Evolutionary conservation across 2,329 filamentous ascomycete species (phyloP), one percentile per base, ranked within the genome.

Genomic region (Claviceps pazoutovae): DNA sequence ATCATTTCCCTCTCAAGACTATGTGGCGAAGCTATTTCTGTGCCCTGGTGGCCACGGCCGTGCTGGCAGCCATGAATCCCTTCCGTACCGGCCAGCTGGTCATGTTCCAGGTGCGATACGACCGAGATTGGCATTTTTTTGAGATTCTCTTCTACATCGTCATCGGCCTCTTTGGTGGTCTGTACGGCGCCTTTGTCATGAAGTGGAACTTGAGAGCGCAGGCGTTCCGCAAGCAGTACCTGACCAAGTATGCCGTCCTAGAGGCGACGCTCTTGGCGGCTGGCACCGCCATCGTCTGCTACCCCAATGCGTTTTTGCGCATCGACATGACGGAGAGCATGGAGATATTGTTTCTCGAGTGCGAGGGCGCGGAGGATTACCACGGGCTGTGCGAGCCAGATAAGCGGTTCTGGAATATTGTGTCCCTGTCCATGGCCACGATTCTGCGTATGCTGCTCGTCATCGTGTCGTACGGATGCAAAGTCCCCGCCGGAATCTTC

Each of bases 321-420:
- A 96, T 97, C 60, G 94, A 98, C 68, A 97, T 98, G 93, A 96
- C 93, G 0, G 91, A 97, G 71, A 95, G 89, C 71, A 97, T 98
- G 93, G 90, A 97, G 65, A 95, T 96, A 56, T 71, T 98, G 11
- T 98, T 98, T 66, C 77, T 86, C 14, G 93, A 98, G 64, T 98
- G 93, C 60, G 88, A 95, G 62, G 88, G 86, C 5, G 83, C 76
- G 19, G 86, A 95, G 64, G 88, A 91, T 62, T 96, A 95, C 59
- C 81, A 94, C 56, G 86, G 86, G 5, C 79, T 98, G 16, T 98
- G 93, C 75, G 86, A 96, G 65, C 64, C 75, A 4, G 73, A 86
- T 49, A 84, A 86, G 59, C 81, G 89, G 23, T 84, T 83, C 74
- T 74, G 75, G 51, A 95, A 95, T 70, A 80, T 96, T 6, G 61